Conservation (phyloP, 1,284 basidiomycete species). For the Apiotrichum gracile region DNA sequence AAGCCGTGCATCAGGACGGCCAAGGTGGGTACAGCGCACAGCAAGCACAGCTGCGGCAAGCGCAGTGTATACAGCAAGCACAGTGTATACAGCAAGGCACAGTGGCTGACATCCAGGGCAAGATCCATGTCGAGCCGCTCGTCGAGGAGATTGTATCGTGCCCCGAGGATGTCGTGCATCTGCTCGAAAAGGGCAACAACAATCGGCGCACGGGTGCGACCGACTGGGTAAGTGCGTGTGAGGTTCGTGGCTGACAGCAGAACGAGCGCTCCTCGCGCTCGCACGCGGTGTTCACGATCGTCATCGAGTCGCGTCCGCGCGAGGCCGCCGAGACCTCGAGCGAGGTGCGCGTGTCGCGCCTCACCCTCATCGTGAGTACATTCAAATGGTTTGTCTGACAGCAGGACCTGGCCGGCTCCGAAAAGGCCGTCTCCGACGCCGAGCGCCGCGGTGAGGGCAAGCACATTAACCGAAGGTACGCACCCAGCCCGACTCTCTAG, state of each 20-base stretch:
- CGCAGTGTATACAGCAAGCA: neutral
- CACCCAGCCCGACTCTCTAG: constrained; percentile 1
- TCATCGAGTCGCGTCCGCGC: constrained; percentile 43
- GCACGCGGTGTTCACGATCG: constrained; percentile 54
- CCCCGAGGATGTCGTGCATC: constrained; percentile 49
- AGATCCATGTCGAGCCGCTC: constrained; percentile 50
- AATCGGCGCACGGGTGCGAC: constrained; percentile 53
- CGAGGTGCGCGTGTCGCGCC: constrained; percentile 41
- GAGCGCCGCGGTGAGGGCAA: constrained; percentile 54
- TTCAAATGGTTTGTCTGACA: neutral
- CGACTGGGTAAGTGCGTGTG: constrained; percentile 48
- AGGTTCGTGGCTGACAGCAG: constrained; percentile 9
- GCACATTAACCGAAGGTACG: constrained; percentile 56
- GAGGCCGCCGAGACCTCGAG: constrained; percentile 26
- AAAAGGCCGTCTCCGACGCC: constrained; percentile 52
- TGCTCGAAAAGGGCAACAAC: constrained; percentile 50
- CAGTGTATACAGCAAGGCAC: neutral
- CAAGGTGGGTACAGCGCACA: constrained; percentile 43
- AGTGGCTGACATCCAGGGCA: constrained; percentile 29
- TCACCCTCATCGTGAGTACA: constrained; percentile 16
- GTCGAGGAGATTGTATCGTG: constrained; percentile 53
- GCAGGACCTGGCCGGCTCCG: constrained; percentile 54
- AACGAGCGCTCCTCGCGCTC: constrained; percentile 53
- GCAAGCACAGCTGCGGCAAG: no score
- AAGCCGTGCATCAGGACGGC: constrained; percentile 42